Evolutionary conservation across 2,329 filamentous ascomycete species (phyloP), one percentile per base, ranked within the genome.

Genomic region (Cercospora zeae-maydis): DNA sequence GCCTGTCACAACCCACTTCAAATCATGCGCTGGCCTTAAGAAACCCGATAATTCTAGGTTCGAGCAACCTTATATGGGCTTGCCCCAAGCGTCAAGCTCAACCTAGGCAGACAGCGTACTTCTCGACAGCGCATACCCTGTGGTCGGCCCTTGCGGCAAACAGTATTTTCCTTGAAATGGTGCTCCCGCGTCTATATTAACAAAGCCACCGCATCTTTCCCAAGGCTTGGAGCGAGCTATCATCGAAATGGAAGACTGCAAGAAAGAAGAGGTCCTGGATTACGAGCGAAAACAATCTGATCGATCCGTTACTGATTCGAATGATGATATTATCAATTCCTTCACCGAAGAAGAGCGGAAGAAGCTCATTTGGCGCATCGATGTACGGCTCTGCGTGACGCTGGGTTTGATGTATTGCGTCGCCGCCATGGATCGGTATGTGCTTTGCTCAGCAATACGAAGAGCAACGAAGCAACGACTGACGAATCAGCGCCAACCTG

Each of bases 311-410:
- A 52, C 52, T 14, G 59, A 55, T n/a, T 30, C 45, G 52, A 70
- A 73, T 59, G 67, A 75, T 65, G 69, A 69, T 21, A 66, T 67
- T 14, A 72, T 76, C 66, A 63, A 72, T 49, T 65, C 66, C 45
- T 87, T 88, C 75, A 82, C 84, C 0, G 80, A 81, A 0, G 76
- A 80, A 16, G 87, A 93, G 76, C 84, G 89, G 77, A 84, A 80
- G 72, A 82, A 78, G 45, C 90, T 95, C 70, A 85, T 92, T 45
- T 81, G 83, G 61, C 84, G 86, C 11, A 80, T 95, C 68, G 91
- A 96, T 75, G 78, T 74, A 34, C 77, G 80, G 31, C 73, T 82
- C n/a, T 79, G 82, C 16, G 68, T 78, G 19, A 81, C 78, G 0
- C 75, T 81, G 1, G 80, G 80, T 8, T 75, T 74, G 62, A 75